phyloP scores from a whole-genome alignment of 805 yeast genomes.

The Starmerella tilneyi region DNA sequence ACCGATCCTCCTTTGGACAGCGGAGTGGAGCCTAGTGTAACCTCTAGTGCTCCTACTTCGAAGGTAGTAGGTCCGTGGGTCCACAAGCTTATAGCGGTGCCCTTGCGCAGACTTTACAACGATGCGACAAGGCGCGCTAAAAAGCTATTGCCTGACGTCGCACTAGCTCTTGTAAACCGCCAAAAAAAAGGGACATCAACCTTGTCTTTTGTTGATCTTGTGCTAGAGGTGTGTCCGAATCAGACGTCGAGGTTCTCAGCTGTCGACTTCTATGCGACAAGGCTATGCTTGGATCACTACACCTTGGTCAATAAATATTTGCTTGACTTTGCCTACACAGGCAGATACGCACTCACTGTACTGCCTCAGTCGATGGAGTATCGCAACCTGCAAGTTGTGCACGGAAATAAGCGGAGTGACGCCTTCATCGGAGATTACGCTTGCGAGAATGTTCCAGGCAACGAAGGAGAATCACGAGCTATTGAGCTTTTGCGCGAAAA shows the following conservation, averaged over 20 bases:
- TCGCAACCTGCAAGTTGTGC: slow-evolving; percentile 5
- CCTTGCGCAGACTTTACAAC: slow-evolving; percentile 10
- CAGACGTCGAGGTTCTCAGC: slow-evolving; percentile 8
- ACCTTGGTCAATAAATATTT: slow-evolving; percentile 10
- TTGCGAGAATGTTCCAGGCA: slow-evolving; percentile 15
- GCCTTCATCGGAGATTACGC: slow-evolving; percentile 21
- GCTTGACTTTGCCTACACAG: slow-evolving; percentile 9
- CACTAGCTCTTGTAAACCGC: neutral
- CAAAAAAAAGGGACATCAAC: slow-evolving; percentile 1
- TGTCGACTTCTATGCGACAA: slow-evolving; percentile 16
- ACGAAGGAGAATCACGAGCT: slow-evolving; percentile 17
- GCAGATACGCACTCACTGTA: slow-evolving; percentile 13
- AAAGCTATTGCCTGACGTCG: neutral
- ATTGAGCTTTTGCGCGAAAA: slow-evolving; percentile 12
- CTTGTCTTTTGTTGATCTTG: slow-evolving; percentile 12
- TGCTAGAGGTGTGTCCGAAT: neutral
- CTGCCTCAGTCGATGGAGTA: slow-evolving; percentile 9
- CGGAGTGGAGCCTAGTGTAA: neutral
- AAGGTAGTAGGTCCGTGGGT: slow-evolving; percentile 9
- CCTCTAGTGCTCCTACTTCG: slow-evolving; percentile 5
- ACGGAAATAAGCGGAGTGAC: neutral
- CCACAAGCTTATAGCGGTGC: slow-evolving; percentile 6
- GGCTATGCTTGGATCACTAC: slow-evolving; percentile 21
- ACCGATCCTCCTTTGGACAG: neutral
- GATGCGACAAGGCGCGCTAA: neutral